Evolutionary conservation across 768 basidiomycete genomes (phyloP).

Genomic region (Mycena kentingensis): DNA sequence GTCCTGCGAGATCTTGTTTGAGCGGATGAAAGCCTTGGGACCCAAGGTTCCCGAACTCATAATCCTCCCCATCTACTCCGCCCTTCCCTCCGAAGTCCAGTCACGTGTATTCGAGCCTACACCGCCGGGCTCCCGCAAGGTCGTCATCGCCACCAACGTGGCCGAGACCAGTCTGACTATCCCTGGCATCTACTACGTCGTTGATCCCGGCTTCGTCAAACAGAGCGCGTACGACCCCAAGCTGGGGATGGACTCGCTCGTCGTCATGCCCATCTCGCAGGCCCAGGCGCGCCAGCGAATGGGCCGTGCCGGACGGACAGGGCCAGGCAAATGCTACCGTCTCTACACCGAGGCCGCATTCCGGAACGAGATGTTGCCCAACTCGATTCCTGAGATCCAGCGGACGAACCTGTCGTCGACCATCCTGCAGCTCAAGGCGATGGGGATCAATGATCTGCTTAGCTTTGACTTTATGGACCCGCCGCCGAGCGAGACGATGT

Average conservation of each 20-base stretch:
- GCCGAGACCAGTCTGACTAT: conserved; percentile 99
- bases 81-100: conserved; percentile 96
- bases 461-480: conserved; percentile 99
- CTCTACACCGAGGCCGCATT: conserved; percentile 98
- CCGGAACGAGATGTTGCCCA: conserved; percentile 98
- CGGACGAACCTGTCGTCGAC: conserved; percentile 90
- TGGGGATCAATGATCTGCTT: conserved; percentile 97
- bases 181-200: conserved; percentile 97
- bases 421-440: conserved; percentile 94
- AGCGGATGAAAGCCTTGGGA: conserved; percentile 98
- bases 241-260: conserved; percentile 97
- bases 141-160: conserved; percentile 99
- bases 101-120: conserved; percentile 98
- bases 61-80: conserved; percentile 97
- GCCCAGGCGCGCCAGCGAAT: conserved; percentile 95
- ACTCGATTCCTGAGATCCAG: conserved; percentile 97
- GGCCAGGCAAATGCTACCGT: conserved; percentile 97
- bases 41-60: conserved; percentile 98
- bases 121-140: conserved; percentile 97
- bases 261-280: conserved; percentile 98
- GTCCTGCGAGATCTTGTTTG: conserved; percentile 93
- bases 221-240: conserved; percentile 98
- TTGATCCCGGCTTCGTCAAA: conserved; percentile 98
- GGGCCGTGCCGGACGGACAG: conserved; percentile 96
- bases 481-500: conserved; percentile 94